These are phyloP conservation scores for Pseudonectria buxi DNA, from an alignment of 2,329 filamentous ascomycete genomes.

Conservation along the genomic window DNA sequence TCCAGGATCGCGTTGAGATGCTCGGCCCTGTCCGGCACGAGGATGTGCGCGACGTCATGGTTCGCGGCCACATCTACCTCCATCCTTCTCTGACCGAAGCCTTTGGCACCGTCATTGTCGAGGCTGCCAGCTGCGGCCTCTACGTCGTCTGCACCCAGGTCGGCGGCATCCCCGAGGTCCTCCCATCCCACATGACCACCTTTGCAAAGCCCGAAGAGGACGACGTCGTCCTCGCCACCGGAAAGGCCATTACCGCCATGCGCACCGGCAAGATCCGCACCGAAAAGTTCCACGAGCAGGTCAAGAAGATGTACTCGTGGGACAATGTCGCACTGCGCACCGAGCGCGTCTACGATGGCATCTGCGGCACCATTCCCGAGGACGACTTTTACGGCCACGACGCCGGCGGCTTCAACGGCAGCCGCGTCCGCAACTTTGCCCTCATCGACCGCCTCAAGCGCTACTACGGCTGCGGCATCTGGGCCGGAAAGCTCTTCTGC, in stretches of 20 bases:
- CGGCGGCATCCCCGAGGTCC: conserved; percentile 91
- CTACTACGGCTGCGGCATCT: conserved; percentile 97
- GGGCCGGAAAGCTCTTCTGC: conserved; percentile 96
- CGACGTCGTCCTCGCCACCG: conserved; percentile 83
- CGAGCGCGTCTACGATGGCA: conserved; percentile 90
- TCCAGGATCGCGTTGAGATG: conserved; percentile 90
- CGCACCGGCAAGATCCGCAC: conserved; percentile 82
- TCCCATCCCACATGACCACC: conserved; percentile 93
- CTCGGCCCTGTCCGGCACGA: conserved; percentile 90
- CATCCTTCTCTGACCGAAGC: conserved; percentile 94
- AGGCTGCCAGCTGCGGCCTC: conserved; percentile 89
- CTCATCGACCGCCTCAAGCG: conserved; percentile 91
- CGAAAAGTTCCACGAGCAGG: conserved; percentile 92
- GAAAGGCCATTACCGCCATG: conserved; percentile 78
- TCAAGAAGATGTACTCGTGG: conserved; percentile 99
- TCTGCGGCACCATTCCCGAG: conserved; percentile 77
- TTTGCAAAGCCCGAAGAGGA: conserved; percentile 97
- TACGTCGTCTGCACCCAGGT: conserved; percentile 97
- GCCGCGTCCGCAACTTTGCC: conserved; percentile 76
- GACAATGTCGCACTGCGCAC: conserved; percentile 89
- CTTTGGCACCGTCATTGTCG: conserved; percentile 95
- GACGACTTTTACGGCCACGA: conserved; percentile 84
- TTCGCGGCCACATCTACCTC: conserved; percentile 91
- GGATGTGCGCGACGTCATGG: conserved; percentile 95
- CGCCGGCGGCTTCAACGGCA: conserved; percentile 60